These are phyloP conservation scores for Colletotrichum siamense DNA, from an alignment of 2,329 filamentous ascomycete genomes.

Conservation along the genomic window DNA sequence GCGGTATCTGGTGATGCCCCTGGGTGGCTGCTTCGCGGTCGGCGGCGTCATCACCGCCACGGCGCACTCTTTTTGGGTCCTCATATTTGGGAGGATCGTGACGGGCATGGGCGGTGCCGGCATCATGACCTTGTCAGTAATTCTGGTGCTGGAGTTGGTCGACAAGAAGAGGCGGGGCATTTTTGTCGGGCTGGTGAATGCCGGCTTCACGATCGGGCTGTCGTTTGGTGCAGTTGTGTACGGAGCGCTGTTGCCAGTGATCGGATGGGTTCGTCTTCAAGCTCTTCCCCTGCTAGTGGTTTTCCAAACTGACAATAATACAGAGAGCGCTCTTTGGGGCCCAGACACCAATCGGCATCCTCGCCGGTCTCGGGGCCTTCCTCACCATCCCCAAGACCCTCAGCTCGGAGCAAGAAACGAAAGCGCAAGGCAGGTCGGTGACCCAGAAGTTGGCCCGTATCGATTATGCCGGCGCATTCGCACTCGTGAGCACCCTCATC, in stretches of 20 bases:
- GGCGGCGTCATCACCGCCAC: constrained; percentile 71
- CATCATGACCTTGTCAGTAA: constrained; percentile 74
- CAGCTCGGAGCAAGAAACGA: constrained; percentile 37
- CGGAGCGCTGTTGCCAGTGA: constrained; percentile 64
- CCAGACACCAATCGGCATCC: constrained; percentile 69
- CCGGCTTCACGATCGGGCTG: constrained; percentile 74
- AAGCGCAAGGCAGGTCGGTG: constrained; percentile 46
- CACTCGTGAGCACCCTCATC: constrained; percentile 53
- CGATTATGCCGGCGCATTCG: constrained; percentile 75
- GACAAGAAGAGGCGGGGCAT: constrained; percentile 72
- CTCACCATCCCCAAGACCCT: constrained; percentile 65
- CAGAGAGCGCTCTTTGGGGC: constrained; percentile 76
- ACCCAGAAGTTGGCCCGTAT: constrained; percentile 65
- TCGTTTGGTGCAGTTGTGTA: constrained; percentile 75
- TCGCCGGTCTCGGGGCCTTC: constrained; percentile 67
- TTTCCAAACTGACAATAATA: constrained; percentile 8
- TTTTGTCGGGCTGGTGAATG: constrained; percentile 76
- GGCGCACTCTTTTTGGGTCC: constrained; percentile 63
- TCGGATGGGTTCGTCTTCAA: constrained; percentile 68
- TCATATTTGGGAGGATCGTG: constrained; percentile 72
- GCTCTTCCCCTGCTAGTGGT: not conserved
- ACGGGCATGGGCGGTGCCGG: constrained; percentile 75
- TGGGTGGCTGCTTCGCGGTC: constrained; percentile 61
- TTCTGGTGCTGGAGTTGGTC: constrained; percentile 78
- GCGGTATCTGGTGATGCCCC: constrained; percentile 66